Conservation (phyloP, 2,329 filamentous ascomycete genomes). For the Fusarium temperatum region DNA sequence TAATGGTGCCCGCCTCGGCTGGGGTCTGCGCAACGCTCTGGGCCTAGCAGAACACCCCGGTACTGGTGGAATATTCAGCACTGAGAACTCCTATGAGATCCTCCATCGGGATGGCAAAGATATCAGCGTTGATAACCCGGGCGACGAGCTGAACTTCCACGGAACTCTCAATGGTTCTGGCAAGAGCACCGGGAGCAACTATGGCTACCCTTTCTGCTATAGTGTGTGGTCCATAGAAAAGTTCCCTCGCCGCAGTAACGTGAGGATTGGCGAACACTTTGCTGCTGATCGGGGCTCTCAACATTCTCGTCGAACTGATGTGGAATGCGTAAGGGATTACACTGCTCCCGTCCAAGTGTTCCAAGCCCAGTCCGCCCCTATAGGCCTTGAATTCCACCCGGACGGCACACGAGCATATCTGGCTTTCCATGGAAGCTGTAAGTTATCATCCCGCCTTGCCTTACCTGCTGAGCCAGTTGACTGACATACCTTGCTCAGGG, state of each 20-base stretch:
- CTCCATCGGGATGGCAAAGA: constrained; percentile 66
- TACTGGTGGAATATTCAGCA: constrained; percentile 63
- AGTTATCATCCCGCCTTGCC: constrained; percentile 30
- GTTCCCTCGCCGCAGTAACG: constrained; percentile 44
- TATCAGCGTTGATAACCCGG: constrained; percentile 74
- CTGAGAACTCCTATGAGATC: constrained; percentile 77
- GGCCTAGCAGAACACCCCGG: constrained; percentile 71
- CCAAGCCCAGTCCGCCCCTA: constrained; percentile 73
- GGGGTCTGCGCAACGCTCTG: constrained; percentile 72
- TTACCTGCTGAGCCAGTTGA: background rate
- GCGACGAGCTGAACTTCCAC: constrained; percentile 78
- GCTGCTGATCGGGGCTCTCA: constrained; percentile 41
- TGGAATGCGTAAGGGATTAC: constrained; percentile 54
- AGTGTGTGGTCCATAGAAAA: constrained; percentile 67
- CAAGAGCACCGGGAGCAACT: constrained; percentile 60
- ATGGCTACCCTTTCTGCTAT: constrained; percentile 77
- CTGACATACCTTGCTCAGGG: constrained; percentile 44
- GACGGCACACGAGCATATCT: constrained; percentile 69
- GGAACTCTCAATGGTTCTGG: constrained; percentile 60
- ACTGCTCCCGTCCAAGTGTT: constrained; percentile 65
- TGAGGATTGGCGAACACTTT: constrained; percentile 60
- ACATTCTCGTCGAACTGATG: constrained; percentile 51
- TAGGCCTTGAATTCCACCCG: constrained; percentile 74
- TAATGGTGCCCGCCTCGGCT: constrained; percentile 64
- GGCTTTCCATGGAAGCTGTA: constrained; percentile 77